Evolutionary conservation across 148 eudicot genomes (phyloP), one percentile per base, ranked within the genome.

Genomic region (Nepenthes mirabilis): DNA sequence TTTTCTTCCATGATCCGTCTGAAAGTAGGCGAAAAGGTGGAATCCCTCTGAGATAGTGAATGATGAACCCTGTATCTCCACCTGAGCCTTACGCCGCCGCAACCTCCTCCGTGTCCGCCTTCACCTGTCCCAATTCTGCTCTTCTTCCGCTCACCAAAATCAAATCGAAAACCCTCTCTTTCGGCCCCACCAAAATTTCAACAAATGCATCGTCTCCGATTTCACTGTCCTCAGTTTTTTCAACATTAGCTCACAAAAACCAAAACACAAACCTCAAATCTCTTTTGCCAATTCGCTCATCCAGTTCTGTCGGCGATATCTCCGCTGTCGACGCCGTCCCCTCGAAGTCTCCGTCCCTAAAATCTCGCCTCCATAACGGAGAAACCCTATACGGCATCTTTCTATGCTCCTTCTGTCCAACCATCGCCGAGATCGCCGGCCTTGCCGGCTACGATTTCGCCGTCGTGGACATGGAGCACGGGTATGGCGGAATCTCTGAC

Each of bases 401-500:
- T 79, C 84, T 87, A 47, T 77, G 86, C 72, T 70, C 79, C 65
- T 79, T 75, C 77, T 91, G 84, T 62, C 88, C 93, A 0, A 82
- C 86, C 11, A 73, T 87, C 33, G 87, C 97, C 59, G 95, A 91
- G 69, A 91, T 91, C 67, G 83, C 87, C 23, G 95, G 83, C 14
- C 80, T 81, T 57, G 64, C 88, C 1, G 97, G 97, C 37, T 87
- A 91, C 66, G 95, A 90, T 36, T 87, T 80, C 62, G 87, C 76
- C 9, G 95, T 90, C 33, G 78, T 90, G 33, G 97, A 87, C 68
- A 87, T 91, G 90, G 97, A 91, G 65, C 97, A 91, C 72, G 95
- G 95, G 57, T 84, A 56, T 56, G 95, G 97, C 3, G 82, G 78
- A 37, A 63, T 83, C 58, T 56, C 85, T 35, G 84, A 74, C 4